Base-by-base conservation (phyloP, 2,329 filamentous ascomycete genomes). In the Fusarium musae region DNA sequence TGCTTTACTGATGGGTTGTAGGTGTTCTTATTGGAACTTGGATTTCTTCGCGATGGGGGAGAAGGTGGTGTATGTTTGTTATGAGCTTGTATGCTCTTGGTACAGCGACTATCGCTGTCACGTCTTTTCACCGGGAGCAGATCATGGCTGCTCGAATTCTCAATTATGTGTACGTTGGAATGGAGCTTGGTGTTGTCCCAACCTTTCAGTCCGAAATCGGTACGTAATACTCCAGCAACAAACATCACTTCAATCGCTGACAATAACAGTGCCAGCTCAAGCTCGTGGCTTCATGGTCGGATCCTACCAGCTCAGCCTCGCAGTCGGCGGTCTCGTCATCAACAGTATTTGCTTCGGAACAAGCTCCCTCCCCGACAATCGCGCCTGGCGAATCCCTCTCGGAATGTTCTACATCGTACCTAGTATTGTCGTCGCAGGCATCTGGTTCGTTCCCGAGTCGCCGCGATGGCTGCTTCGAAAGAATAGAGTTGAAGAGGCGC, bases 31-130 rank as follows among this genome's bases (percentile, higher is more conserved):
- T 72, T 6, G 78, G 78, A 1, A 78, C 71, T 13, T 68, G 61
- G 16, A 64, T 79, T 3, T 77, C 75, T 13, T 66, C 75, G 3
- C 72, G 74, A 15, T 79, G 69, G 65, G 78, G 77, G 3, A 58
- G 78, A 5, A 26, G 77, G 19, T 78, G 73, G 78, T 79, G 75
- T 21, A 79, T 79, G 72, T 84, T 83, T 47, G 26, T 21, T 32
- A 83, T 85, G 82, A 81, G 80, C 46, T 53, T 77, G 16, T 84
- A 79, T 15, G 79, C 83, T 1, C 73, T 81, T 6, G 46, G 63
- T 1, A 73, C 75, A 2, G 76, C 75, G 0, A 77, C 73, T 9
- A 68, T 77, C 1, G 53, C 63, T 2, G 74, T 78, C 7, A 78
- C 74, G 0, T 77, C 74, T 0, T 52, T 56, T 5, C 59, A 59